Conservation (phyloP, 306 rosid species). For the Prunus salicina region DNA sequence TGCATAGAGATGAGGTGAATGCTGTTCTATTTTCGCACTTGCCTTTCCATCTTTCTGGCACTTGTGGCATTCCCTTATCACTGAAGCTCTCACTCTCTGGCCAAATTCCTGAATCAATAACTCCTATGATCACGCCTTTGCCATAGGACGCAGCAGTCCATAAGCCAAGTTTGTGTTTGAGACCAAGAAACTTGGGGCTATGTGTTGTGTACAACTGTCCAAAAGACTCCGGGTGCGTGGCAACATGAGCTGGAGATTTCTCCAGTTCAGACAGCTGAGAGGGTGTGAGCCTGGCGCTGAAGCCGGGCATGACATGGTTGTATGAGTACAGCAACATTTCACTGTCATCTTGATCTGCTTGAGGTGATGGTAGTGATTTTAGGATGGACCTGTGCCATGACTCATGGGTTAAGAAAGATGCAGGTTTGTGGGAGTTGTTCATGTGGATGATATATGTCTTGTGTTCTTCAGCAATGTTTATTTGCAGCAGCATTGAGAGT, state of each 20-base stretch:
- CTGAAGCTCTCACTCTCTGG: conserved; percentile 38
- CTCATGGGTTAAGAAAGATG: background rate
- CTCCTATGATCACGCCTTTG: conserved; percentile 8
- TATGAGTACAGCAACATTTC: conserved; percentile 16
- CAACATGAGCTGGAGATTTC: background rate
- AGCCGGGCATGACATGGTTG: conserved; percentile 21
- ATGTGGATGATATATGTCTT: conserved; percentile 4
- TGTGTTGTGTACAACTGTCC: conserved; percentile 15
- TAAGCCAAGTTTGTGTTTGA: background rate
- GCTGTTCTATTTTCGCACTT: conserved; percentile 7
- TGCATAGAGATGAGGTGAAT: conserved; percentile 20
- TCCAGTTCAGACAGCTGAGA: background rate
- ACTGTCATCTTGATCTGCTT: background rate
- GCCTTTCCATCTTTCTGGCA: conserved; percentile 28
- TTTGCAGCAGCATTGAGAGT: background rate
- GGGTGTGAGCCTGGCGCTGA: conserved; percentile 12
- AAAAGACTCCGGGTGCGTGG: background rate
- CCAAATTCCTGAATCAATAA: conserved; percentile 23
- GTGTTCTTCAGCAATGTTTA: background rate
- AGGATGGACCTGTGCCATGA: background rate
- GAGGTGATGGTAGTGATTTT: background rate
- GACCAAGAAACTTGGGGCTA: conserved; percentile 15
- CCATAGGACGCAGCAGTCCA: conserved; percentile 30
- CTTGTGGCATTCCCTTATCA: conserved; percentile 9
- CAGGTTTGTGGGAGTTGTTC: background rate